Conservation (phyloP, 805 yeast genomes). For the Saturnispora bothae region DNA sequence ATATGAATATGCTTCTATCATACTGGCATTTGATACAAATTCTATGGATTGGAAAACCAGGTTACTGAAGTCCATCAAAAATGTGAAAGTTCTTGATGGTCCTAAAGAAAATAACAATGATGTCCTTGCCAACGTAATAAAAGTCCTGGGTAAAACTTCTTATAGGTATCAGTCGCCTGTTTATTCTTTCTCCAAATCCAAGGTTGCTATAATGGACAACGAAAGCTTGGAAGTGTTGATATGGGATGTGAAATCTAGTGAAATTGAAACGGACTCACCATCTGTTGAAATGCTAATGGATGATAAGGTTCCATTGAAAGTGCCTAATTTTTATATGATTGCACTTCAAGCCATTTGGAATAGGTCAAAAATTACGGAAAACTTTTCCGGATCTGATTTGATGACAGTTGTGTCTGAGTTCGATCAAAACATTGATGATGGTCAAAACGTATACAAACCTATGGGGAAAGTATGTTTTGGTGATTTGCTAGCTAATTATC, state of each 20-base stretch:
- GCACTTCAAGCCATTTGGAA: constrained; percentile 20
- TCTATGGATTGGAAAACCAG: neutral
- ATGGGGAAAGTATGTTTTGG: constrained; percentile 9
- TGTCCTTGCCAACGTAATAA: neutral
- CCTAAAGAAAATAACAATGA: neutral
- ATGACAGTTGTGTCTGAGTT: constrained; percentile 2
- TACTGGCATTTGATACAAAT: neutral
- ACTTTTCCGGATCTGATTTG: constrained; percentile 4
- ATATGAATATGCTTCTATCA: neutral
- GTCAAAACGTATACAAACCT: constrained; percentile 1
- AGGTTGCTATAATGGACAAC: constrained; percentile 2
- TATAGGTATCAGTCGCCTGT: constrained; percentile 1
- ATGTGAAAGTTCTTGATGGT: neutral
- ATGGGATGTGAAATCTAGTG: constrained; percentile 3
- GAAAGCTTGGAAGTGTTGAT: neutral
- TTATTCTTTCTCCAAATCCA: neutral
- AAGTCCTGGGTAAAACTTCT: neutral
- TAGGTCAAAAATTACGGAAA: neutral
- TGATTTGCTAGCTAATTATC: constrained; percentile 18
- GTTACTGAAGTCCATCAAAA: constrained; percentile 1
- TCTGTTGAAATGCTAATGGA: constrained; percentile 13
- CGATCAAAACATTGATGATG: neutral
- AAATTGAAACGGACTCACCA: neutral
- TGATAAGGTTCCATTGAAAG: constrained; percentile 19
- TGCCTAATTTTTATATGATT: constrained; percentile 19